Evolutionary conservation across 2,329 filamentous ascomycete species (phyloP).

Genomic region (Diaporthe humulicola): DNA sequence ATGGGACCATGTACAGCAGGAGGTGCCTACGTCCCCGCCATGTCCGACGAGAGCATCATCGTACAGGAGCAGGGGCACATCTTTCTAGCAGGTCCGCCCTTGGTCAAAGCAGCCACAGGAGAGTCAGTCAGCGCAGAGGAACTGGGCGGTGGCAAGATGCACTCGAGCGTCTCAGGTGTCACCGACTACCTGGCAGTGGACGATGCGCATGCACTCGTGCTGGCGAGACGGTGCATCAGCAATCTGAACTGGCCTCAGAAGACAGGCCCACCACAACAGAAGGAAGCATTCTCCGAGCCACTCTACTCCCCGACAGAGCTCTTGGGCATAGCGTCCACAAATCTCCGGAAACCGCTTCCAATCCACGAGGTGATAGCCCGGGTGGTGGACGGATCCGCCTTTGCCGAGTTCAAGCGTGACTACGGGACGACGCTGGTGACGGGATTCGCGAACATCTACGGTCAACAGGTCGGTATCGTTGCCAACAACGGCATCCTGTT

Average conservation of each 20-base stretch:
- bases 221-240: slow-evolving; percentile 84
- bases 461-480: slow-evolving; percentile 90
- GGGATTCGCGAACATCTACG: slow-evolving; percentile 90
- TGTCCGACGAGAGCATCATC: slow-evolving; percentile 98
- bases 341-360: slow-evolving; percentile 86
- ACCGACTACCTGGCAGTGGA: slow-evolving; percentile 96
- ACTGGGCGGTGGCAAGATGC: slow-evolving; percentile 88
- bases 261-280: slow-evolving; percentile 48
- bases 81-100: slow-evolving; percentile 92
- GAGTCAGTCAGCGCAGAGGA: slow-evolving; percentile 93
- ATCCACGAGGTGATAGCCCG: slow-evolving; percentile 93
- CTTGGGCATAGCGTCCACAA: slow-evolving; percentile 89
- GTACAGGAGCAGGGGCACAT: slow-evolving; percentile 97
- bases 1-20: slow-evolving; percentile 98
- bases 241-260: slow-evolving; percentile 85
- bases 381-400: slow-evolving; percentile 90
- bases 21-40: slow-evolving; percentile 94
- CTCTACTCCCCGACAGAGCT: slow-evolving; percentile 83
- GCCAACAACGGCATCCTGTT: slow-evolving; percentile 98
- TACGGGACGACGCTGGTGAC: slow-evolving; percentile 93
- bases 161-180: slow-evolving; percentile 91
- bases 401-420: slow-evolving; percentile 93
- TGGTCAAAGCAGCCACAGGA: slow-evolving; percentile 96
- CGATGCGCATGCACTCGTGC: slow-evolving; percentile 89
- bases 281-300: slow-evolving; percentile 74